Evolutionary conservation across 2,329 filamentous ascomycete species (phyloP).

Genomic region (Orbilia javanica): DNA sequence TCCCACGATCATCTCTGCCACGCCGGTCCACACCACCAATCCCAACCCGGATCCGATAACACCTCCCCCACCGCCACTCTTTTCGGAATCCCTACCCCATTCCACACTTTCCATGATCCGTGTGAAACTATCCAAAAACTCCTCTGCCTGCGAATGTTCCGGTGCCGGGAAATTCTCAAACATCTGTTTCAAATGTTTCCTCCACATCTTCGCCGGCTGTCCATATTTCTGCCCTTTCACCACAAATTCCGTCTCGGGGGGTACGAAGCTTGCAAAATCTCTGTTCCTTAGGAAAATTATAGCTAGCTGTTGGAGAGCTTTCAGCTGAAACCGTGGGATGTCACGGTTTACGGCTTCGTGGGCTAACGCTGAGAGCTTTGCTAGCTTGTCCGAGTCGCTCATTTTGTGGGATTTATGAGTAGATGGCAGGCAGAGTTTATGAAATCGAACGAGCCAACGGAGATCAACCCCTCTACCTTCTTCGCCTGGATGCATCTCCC

Average conservation of each 20-base stretch:
- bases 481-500: constrained; percentile 47
- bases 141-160: constrained; percentile 46
- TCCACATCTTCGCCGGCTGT: constrained; percentile 42
- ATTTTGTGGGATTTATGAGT: constrained; percentile 19
- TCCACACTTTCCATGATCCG: constrained; percentile 53
- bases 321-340: constrained; percentile 46
- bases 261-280: constrained; percentile 33
- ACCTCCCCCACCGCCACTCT: constrained; percentile 36
- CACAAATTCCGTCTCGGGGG: constrained; percentile 54
- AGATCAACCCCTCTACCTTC: constrained; percentile 51
- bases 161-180: constrained; percentile 57
- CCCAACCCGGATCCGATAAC: constrained; percentile 48
- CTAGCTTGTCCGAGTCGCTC: constrained; percentile 42
- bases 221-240: constrained; percentile 55
- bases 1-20: constrained; percentile 54
- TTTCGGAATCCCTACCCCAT: constrained; percentile 38
- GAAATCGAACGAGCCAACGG: constrained; percentile 52
- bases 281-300: constrained; percentile 43
- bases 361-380: constrained; percentile 49
- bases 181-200: constrained; percentile 35
- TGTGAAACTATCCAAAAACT: constrained; percentile 54
- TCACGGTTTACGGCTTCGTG: constrained; percentile 55
- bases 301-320: constrained; percentile 40
- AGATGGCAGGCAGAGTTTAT: constrained; percentile 40
- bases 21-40: constrained; percentile 50